Percentiles rank a stretch among this genome's conserved stretches.
Conservation (phyloP, 495 filamentous ascomycete species). For the Penicillium paradoxum region DNA sequence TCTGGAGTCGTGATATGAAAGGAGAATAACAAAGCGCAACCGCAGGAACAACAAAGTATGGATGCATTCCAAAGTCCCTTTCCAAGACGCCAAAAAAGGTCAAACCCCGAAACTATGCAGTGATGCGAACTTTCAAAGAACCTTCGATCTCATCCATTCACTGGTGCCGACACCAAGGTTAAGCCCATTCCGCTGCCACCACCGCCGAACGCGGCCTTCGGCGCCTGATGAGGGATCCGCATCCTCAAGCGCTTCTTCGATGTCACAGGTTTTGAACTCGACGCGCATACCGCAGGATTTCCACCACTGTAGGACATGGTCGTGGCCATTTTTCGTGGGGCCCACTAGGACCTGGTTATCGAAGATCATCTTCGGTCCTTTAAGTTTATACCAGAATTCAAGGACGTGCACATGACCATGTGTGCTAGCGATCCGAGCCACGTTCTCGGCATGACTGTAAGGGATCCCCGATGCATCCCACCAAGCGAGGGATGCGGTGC, state of each 20-base stretch:
- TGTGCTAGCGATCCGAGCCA: constrained; percentile 76
- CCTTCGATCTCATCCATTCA: constrained; percentile 89
- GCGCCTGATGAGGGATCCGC: constrained; percentile 58
- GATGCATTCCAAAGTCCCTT: neutral
- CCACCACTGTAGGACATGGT: constrained; percentile 89
- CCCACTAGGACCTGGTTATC: constrained; percentile 86
- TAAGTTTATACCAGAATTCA: constrained; percentile 71
- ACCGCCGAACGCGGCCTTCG: constrained; percentile 64
- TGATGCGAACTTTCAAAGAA: constrained; percentile 34
- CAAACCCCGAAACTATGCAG: constrained; percentile 4
- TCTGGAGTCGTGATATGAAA: constrained; percentile 18
- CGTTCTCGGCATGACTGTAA: constrained; percentile 65
- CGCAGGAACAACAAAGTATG: neutral
- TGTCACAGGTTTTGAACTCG: constrained; percentile 92
- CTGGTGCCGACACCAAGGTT: constrained; percentile 81
- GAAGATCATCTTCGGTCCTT: constrained; percentile 80
- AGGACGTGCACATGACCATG: constrained; percentile 85
- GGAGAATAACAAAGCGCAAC: neutral
- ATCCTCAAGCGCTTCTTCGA: constrained; percentile 91
- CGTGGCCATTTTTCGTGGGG: constrained; percentile 80
- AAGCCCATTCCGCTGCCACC: constrained; percentile 89
- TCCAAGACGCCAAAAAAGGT: constrained; percentile 4
- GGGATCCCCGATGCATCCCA: constrained; percentile 76
- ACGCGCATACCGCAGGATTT: constrained; percentile 67
- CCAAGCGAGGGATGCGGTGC: constrained; percentile 67